Percentiles rank a stretch among this genome's conserved stretches.
These are phyloP conservation scores for Fagopyrum homotropicum DNA, from an alignment of 148 eudicot genomes.

Conservation along the genomic window DNA sequence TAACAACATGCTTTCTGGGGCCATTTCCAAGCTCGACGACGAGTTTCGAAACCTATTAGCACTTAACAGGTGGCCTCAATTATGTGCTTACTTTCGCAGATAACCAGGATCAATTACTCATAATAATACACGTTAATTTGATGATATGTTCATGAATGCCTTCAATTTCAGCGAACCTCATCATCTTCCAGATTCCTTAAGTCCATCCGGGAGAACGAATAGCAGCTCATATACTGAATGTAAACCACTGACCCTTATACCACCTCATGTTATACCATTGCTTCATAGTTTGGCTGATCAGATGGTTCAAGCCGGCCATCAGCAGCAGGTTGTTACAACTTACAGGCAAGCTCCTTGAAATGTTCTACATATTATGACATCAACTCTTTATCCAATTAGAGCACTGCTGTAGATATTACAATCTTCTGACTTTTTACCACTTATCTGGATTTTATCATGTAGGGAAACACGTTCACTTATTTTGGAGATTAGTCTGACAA, in stretches of 20 bases:
- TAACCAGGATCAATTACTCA: neutral
- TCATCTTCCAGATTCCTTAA: slow-evolving; percentile 36
- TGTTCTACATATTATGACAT: neutral
- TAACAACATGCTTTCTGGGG: slow-evolving; percentile 54
- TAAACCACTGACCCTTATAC: slow-evolving; percentile 46
- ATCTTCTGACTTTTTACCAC: neutral
- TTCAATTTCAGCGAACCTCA: slow-evolving; percentile 6
- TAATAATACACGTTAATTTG: too few species aligned
- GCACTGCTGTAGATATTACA: neutral
- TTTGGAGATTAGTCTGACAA: slow-evolving; percentile 63
- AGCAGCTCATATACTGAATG: slow-evolving; percentile 24
- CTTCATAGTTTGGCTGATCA: slow-evolving; percentile 62
- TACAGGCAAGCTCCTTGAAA: slow-evolving; percentile 41
- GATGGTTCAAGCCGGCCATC: slow-evolving; percentile 76
- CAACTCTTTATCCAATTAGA: neutral
- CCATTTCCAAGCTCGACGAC: slow-evolving; percentile 62
- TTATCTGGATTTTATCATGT: slow-evolving; percentile 1
- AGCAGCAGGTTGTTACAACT: slow-evolving; percentile 58
- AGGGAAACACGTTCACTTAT: slow-evolving; percentile 72
- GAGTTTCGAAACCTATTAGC: slow-evolving; percentile 66
- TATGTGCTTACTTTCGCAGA: neutral
- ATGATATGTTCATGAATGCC: slow-evolving; percentile 39
- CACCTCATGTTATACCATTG: slow-evolving; percentile 66
- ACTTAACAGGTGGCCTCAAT: slow-evolving; percentile 45
- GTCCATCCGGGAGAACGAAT: slow-evolving; percentile 51